Evolutionary conservation across 202 grass and related monocot species (phyloP), one percentile per base, ranked within the genome.

Genomic region (Tripidium arundinaceum): DNA sequence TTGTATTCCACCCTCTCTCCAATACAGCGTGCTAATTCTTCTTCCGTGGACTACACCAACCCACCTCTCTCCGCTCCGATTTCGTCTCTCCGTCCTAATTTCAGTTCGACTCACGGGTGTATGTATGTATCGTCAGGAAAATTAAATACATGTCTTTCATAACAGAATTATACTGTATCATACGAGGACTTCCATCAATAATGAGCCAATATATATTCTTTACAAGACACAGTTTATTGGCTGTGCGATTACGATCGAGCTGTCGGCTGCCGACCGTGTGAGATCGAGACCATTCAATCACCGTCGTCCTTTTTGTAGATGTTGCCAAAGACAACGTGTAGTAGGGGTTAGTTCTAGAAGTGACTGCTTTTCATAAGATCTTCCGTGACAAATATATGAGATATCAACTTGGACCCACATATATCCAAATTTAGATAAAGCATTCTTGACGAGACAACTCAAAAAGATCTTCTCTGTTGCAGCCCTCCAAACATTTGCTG

Each of bases 181-280:
- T 49, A 49, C 16, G 6, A 19, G 15, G 16, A 52, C 16, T 52
- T 52, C 16, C 6, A 50, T 18, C 45, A n/a, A n/a, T n/a, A 49
- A 47, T 7, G 16, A 19, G 46, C 46, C 16, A 49, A 49, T 18
- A 49, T 16, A 49, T 49, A 49, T 49, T 19, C 16, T 49, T 49
- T 49, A 49, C 15, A 8, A 52, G 18, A 8, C 7, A 19, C 6
- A 8, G 18, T 52, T 21, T 21, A 21, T n/a, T 52, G 18, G 18
- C 49, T 50, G 16, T 70, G 7, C 39, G 15, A 28, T 34, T n/a
- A n/a, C 33, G 33, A 34, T 52, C 13, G 12, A 28, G 39, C 7
- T 75, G 54, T 75, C 52, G 54, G 72, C 36, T 60, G 72, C 72
- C 72, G 72, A 75, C 52, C 34, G 2, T 60, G 22, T 40, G 40